A percentile compares a stretch with the other conserved stretches of the same genome.
These are phyloP conservation scores for Quercus glauca DNA, from an alignment of 306 rosid genomes.

Conservation along the genomic window DNA sequence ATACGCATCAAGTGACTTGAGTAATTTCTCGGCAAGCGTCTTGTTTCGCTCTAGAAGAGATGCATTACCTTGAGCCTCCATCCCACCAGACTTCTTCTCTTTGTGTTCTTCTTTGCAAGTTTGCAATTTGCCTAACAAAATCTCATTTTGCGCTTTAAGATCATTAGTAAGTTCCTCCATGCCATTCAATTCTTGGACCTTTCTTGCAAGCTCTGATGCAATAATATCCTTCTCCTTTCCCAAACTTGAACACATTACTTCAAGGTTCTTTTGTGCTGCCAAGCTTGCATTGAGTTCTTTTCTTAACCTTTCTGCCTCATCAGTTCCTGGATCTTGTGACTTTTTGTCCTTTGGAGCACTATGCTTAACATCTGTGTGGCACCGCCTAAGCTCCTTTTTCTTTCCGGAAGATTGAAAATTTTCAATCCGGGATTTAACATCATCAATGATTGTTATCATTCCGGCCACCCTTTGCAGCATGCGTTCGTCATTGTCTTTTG, in stretches of 20 bases:
- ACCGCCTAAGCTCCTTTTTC: slow-evolving; percentile 64
- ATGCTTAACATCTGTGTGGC: slow-evolving; percentile 70
- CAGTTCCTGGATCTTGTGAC: slow-evolving; percentile 38
- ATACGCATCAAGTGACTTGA: slow-evolving; percentile 67
- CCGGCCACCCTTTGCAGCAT: slow-evolving; percentile 73
- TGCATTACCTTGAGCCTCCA: slow-evolving; percentile 44
- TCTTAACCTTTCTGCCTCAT: slow-evolving; percentile 75
- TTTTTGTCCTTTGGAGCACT: slow-evolving; percentile 54
- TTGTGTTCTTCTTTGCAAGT: slow-evolving; percentile 44
- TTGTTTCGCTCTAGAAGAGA: slow-evolving; percentile 64
- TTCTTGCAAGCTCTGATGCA: slow-evolving; percentile 74
- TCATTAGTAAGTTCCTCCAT: slow-evolving; percentile 71
- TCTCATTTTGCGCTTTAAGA: slow-evolving; percentile 69
- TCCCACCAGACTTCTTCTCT: slow-evolving; percentile 36
- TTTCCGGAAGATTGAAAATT: slow-evolving; percentile 40
- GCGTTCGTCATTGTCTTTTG: slow-evolving; percentile 54
- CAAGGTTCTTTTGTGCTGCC: slow-evolving; percentile 74
- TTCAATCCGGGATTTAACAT: slow-evolving; percentile 59
- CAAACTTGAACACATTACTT: slow-evolving; percentile 82
- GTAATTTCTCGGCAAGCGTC: slow-evolving; percentile 63
- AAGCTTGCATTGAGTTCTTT: slow-evolving; percentile 71
- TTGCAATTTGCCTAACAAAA: slow-evolving; percentile 56
- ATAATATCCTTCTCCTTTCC: slow-evolving; percentile 97
- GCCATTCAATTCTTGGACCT: slow-evolving; percentile 68
- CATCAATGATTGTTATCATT: slow-evolving; percentile 70